Evolutionary conservation across 2,329 filamentous ascomycete genomes (phyloP).

Genomic region (Colletotrichum sp.): DNA sequence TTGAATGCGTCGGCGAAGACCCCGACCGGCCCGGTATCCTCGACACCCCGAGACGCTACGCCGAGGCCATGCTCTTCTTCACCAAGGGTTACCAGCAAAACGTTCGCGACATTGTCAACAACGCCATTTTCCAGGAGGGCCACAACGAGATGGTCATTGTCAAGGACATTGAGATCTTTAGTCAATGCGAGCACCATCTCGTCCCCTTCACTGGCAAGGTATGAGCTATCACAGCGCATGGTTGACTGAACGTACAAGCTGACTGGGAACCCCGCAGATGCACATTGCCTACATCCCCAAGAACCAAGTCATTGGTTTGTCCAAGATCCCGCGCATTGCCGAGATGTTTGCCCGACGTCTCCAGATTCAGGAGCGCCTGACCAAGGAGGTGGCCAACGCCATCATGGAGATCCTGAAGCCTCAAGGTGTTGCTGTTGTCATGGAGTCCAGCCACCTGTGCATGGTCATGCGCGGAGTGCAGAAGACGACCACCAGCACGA

Average conservation of each 20-base stretch:
- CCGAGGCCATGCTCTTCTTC: constrained; percentile 94
- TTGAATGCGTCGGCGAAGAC: constrained; percentile 74
- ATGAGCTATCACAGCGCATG: constrained; percentile 24
- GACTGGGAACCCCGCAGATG: constrained; percentile 65
- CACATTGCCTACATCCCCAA: constrained; percentile 98
- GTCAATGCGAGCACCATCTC: constrained; percentile 94
- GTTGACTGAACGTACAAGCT: neutral
- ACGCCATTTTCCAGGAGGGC: constrained; percentile 93
- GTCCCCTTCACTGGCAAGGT: constrained; percentile 97
- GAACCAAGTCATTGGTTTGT: constrained; percentile 90
- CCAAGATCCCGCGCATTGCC: constrained; percentile 92
- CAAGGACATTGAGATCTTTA: constrained; percentile 95
- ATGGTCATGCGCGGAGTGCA: constrained; percentile 99
- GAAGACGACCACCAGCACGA: constrained; percentile 85
- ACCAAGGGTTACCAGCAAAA: constrained; percentile 98
- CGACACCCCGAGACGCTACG: constrained; percentile 82
- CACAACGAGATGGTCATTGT: constrained; percentile 98
- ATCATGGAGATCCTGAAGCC: constrained; percentile 93
- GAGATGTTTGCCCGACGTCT: constrained; percentile 95
- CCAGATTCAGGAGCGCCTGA: constrained; percentile 95
- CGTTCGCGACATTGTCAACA: constrained; percentile 87
- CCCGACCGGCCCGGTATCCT: constrained; percentile 69
- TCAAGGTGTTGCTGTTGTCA: constrained; percentile 94
- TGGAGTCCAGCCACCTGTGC: constrained; percentile 95
- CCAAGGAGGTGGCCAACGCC: constrained; percentile 93